Base-by-base conservation (phyloP, 2,329 filamentous ascomycete species). In the Xylariaceae sp. region DNA sequence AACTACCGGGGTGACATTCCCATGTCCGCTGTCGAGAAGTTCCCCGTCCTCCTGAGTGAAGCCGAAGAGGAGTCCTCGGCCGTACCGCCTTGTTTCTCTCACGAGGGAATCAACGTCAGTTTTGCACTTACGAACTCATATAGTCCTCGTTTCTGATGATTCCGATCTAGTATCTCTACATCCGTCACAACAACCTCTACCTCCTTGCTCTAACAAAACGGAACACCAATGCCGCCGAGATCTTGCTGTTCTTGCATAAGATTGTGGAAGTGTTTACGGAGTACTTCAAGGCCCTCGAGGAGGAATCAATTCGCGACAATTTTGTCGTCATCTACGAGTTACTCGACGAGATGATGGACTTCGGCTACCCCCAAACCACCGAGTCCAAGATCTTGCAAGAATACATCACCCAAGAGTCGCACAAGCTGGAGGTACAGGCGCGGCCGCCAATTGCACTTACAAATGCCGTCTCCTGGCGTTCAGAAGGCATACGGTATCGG, bases 301-400 rank as follows among this genome's bases (percentile, higher is more conserved):
- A 99, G 76, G 94, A 99, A 77, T 96, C 91, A 69, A 99, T 99
- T 74, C 87, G 94, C 69, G 94, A 99, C 80, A 99, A 99, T 80
- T 99, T 99, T 73, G 94, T 99, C 75, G 87, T 99, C 73, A 99
- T 99, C 72, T 99, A 99, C 81, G 94, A 99, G 77, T 78, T 99
- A 62, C 84, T 99, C 64, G 94, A 99, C 73, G 94, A 99, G 80
- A 99, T 99, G 94, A 99, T 99, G 94, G 94, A 99, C 77, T 99
- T 99, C 80, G 94, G 94, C 64, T 97, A 99, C 75, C 94, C 94
- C 4, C 94, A 99, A 76, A 99, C 94, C 8, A 99, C 94, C 66
- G 94, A 99, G 76, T 90, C 86, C 74, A 99, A 99, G 83, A 99
- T 99, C 74, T 80, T 99, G 62, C 94, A 99, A 76, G 94, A 99